Conservation (phyloP, 2,329 filamentous ascomycete genomes). For the Cladosporium velox region DNA sequence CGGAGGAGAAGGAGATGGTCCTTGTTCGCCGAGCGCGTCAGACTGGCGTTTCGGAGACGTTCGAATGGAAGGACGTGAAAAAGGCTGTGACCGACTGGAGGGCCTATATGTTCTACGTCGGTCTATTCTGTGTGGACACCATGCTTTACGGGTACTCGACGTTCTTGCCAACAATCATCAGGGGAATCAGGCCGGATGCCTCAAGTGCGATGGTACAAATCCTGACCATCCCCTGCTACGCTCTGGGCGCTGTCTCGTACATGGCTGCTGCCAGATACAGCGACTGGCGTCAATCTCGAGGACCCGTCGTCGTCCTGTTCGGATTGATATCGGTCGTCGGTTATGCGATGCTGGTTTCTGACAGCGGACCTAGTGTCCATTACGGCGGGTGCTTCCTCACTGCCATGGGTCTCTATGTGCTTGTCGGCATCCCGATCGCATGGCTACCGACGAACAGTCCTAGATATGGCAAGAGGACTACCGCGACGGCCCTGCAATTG, state of each 20-base stretch:
- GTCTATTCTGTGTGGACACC: constrained; percentile 73
- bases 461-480: constrained; percentile 74
- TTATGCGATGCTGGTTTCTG: constrained; percentile 62
- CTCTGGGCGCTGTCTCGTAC: constrained; percentile 69
- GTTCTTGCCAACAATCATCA: constrained; percentile 78
- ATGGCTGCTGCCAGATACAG: constrained; percentile 66
- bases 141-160: constrained; percentile 79
- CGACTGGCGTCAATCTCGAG: constrained; percentile 67
- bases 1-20: constrained; percentile 62
- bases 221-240: constrained; percentile 77
- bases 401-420: constrained; percentile 69
- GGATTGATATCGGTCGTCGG: constrained; percentile 54
- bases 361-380: constrained; percentile 62
- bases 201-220: constrained; percentile 68
- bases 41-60: constrained; percentile 50
- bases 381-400: constrained; percentile 80
- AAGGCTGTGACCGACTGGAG: constrained; percentile 74
- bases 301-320: constrained; percentile 64
- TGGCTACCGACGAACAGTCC: constrained; percentile 68
- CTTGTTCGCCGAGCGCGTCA: constrained; percentile 52
- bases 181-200: constrained; percentile 64
- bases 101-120: constrained; percentile 68
- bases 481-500: constrained; percentile 69
- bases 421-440: constrained; percentile 57
- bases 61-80: constrained; percentile 64